Conservation (phyloP, 2,329 filamentous ascomycete genomes). For the Fusarium brachygibbosum region DNA sequence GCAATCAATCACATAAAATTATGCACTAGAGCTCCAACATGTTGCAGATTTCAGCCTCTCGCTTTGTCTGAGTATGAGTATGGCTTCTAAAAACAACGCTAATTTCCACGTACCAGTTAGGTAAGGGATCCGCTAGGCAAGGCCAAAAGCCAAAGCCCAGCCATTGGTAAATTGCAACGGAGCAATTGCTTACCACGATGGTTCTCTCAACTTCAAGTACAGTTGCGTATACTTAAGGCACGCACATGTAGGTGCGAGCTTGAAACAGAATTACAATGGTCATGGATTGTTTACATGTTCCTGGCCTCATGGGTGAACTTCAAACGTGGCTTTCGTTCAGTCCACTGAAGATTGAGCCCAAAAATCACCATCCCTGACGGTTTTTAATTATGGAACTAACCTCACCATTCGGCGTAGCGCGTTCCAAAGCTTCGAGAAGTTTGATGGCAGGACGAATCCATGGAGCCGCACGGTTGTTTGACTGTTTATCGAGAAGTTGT, state of each 20-base stretch:
- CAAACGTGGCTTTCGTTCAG: slow-evolving; percentile 33
- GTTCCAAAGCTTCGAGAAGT: slow-evolving; percentile 52
- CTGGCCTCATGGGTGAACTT: slow-evolving; percentile 35
- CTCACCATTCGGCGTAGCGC: slow-evolving; percentile 45
- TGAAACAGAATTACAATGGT: not conserved
- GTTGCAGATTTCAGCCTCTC: not conserved
- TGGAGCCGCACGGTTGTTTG: slow-evolving; percentile 46
- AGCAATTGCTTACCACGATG: not conserved
- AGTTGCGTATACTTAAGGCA: not conserved
- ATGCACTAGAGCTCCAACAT: not conserved
- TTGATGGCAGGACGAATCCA: slow-evolving; percentile 47
- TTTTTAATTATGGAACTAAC: slow-evolving; percentile 48
- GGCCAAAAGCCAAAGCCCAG: not conserved
- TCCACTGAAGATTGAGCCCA: slow-evolving; percentile 49
- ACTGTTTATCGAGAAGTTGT: slow-evolving; percentile 21
- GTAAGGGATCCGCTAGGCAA: not conserved
- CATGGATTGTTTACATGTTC: slow-evolving; percentile 8
- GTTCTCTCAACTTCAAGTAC: not conserved
- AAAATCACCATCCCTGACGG: slow-evolving; percentile 37
- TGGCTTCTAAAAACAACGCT: not conserved
- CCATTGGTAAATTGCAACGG: not conserved
- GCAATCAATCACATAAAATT: not conserved
- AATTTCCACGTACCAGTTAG: not conserved
- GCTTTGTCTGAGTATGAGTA: not conserved
- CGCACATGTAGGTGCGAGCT: not conserved